phyloP scores from a whole-genome alignment of 208 protist species.

The Leishmania arabica region DNA sequence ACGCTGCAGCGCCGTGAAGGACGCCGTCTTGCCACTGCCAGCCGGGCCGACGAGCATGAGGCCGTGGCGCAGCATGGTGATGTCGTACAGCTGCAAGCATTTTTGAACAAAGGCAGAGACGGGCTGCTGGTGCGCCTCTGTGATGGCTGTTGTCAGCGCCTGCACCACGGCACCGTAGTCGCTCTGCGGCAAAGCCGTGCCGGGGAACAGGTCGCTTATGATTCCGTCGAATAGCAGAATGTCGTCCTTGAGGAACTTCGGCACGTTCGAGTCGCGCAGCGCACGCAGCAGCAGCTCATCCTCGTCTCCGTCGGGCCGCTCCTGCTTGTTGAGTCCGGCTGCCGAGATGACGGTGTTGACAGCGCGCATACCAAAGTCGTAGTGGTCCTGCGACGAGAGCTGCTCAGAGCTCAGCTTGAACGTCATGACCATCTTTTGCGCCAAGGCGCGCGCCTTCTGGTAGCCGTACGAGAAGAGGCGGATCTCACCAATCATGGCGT shows the following conservation, averaged over 20 bases:
- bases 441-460: constrained; percentile 92
- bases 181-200: constrained; percentile 83
- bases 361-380: constrained; percentile 99
- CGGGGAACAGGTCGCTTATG: constrained; percentile 98
- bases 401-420: constrained; percentile 99
- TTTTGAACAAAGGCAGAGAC: constrained; percentile 95
- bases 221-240: constrained; percentile 97
- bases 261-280: constrained; percentile 97
- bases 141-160: constrained; percentile 70
- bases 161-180: constrained; percentile 95
- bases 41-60: constrained; percentile 98
- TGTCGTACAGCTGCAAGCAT: constrained; percentile 98
- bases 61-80: constrained; percentile 97
- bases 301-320: constrained; percentile 92
- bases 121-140: constrained; percentile 81
- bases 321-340: constrained; percentile 96
- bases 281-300: constrained; percentile 95
- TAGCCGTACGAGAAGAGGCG: constrained; percentile 98
- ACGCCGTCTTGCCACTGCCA: constrained; percentile 96
- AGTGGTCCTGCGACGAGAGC: constrained; percentile 98
- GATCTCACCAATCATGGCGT: constrained; percentile 99
- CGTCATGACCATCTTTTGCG: constrained; percentile 98
- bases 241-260: constrained; percentile 97
- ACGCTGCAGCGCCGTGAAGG: constrained; percentile 85
- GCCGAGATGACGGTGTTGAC: constrained; percentile 99